Evolutionary conservation across 2,329 filamentous ascomycete species (phyloP).

Genomic region (Ophiostoma himal-ulmi): DNA sequence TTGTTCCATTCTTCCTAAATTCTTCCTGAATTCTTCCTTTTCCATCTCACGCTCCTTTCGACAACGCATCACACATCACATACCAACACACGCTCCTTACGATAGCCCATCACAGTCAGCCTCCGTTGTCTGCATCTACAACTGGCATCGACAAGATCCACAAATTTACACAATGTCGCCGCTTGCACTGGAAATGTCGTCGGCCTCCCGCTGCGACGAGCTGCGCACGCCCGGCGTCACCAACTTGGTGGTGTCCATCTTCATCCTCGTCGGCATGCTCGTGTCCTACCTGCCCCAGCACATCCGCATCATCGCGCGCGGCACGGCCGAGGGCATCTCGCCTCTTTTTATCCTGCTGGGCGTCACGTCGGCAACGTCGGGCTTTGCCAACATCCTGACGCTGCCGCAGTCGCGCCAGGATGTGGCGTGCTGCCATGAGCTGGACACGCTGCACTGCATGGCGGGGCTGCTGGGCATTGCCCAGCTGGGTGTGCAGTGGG

Average conservation of each 20-base stretch:
- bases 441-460: slow-evolving; percentile 75
- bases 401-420: slow-evolving; percentile 77
- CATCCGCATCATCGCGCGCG: slow-evolving; percentile 77
- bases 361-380: slow-evolving; percentile 78
- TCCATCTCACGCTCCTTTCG: background rate
- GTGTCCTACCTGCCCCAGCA: slow-evolving; percentile 94
- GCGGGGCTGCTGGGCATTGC: slow-evolving; percentile 82
- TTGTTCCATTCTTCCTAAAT: background rate
- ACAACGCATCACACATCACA: background rate
- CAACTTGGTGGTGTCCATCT: slow-evolving; percentile 46
- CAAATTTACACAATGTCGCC: background rate
- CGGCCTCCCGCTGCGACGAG: slow-evolving; percentile 42
- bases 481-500: slow-evolving; percentile 87
- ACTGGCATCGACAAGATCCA: no score
- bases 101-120: no score
- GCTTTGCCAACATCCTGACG: slow-evolving; percentile 87
- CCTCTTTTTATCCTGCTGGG: slow-evolving; percentile 95
- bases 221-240: slow-evolving; percentile 49
- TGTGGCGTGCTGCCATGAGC: slow-evolving; percentile 76
- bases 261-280: slow-evolving; percentile 82
- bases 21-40: no score
- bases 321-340: slow-evolving; percentile 88
- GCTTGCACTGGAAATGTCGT: background rate
- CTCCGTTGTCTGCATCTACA: no score
- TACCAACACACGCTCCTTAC: background rate